Base-by-base conservation (phyloP, 31 red algal species). In the Asparagopsis taxiformis region DNA sequence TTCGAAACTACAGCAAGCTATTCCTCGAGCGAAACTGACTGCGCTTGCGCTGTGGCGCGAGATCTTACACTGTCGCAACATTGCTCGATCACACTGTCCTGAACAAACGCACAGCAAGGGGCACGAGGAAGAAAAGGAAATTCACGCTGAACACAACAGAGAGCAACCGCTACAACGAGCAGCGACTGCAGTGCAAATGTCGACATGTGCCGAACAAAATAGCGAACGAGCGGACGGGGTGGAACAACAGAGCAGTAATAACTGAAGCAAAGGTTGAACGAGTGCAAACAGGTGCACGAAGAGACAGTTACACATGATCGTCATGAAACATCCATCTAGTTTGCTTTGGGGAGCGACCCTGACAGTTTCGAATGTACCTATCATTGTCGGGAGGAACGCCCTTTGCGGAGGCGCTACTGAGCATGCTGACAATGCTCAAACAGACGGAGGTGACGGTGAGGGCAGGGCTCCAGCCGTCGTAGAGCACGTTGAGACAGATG, bases 311-410 rank as follows among this genome's bases (percentile, higher is more conserved):
- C 53, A 98, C 95, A 53, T 70, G 68, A 64, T 98, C 95, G 69
- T 98, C 95, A 56, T 98, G 90, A 75, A 98, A 98, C 69, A 94
- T 79, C 95, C 95, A 98, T 62, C 95, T 65, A 9, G 95, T 98
- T 74, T 79, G 74, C 61, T 98, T 98, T 30, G 95, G 95, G 23
- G 90, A 94, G 31, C 87, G 62, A 10, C 95, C 95, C 36, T 87
- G 90, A 51, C 91, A 90, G 55, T 93, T 98, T 31, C 91, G 82
- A 64, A 98, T 85, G 69, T 98, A 98, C 8, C 85, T 77, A 35
- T 98, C 95, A 70, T 98, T 98, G 70, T 98, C 95, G 38, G 90
- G 85, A 24, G 95, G 95, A 29, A 91, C 69, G 2, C 92, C 75
- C 64, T 98, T 98, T 71, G 88, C 71, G 16, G 84, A 75, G n/a